phyloP scores from a whole-genome alignment of 305 asterid genomes.

The Striga hermonthica region DNA sequence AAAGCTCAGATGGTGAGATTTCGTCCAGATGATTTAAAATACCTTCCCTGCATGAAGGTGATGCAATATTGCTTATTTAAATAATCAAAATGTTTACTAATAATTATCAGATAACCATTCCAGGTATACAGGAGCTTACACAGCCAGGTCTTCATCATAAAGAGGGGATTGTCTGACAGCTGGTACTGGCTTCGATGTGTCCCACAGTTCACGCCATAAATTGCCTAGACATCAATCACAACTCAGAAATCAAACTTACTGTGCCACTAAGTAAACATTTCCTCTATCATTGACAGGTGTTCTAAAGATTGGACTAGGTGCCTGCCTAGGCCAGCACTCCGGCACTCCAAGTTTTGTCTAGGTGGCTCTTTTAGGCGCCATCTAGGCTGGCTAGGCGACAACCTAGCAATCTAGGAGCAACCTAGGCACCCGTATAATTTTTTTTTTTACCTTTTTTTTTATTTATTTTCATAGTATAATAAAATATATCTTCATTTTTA shows the following conservation, averaged over 20 bases:
- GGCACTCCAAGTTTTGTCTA: too few relatives aligned
- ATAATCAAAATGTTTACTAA: background rate
- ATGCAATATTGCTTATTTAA: slow-evolving; percentile 28
- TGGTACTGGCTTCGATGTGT: slow-evolving; percentile 89
- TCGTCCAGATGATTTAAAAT: slow-evolving; percentile 68
- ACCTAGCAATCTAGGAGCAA: too few relatives aligned
- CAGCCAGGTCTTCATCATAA: slow-evolving; percentile 94
- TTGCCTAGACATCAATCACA: slow-evolving; percentile 54
- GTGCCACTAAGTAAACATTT: background rate
- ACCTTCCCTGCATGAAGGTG: slow-evolving; percentile 65
- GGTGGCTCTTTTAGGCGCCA: too few relatives aligned
- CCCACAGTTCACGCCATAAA: slow-evolving; percentile 99
- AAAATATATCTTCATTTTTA: too few relatives aligned
- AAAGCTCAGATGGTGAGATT: slow-evolving; percentile 71
- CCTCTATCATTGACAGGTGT: background rate
- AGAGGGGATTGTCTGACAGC: slow-evolving; percentile 90
- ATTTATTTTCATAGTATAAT: too few relatives aligned
- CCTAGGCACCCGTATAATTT: too few relatives aligned
- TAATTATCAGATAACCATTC: slow-evolving; percentile 9
- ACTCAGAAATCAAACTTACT: background rate
- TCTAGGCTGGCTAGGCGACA: too few relatives aligned
- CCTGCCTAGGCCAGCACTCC: too few relatives aligned
- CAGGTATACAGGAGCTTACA: slow-evolving; percentile 51
- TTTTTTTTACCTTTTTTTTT: too few relatives aligned
- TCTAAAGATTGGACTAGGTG: too few relatives aligned